Conservation (phyloP, 805 yeast genomes). For the Tanozyma kutaoensis region DNA sequence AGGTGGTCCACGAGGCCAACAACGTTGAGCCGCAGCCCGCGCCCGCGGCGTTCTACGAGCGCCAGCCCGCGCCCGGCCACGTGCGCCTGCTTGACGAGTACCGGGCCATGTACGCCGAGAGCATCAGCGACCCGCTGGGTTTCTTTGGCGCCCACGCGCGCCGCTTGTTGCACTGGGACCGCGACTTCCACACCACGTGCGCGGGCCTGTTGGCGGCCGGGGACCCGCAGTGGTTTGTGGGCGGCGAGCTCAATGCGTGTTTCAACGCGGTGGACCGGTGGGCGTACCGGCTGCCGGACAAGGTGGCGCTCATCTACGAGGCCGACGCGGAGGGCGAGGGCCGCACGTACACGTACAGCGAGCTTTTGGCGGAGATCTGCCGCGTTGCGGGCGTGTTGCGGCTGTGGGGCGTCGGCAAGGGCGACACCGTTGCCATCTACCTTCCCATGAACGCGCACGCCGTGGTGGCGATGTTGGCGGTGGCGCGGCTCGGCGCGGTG, state of each 20-base stretch:
- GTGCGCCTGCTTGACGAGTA: conserved; percentile 24
- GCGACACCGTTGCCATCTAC: conserved; percentile 94
- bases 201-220: conserved; percentile 27
- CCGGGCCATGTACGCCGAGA: conserved; percentile 46
- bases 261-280: conserved; percentile 94
- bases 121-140: conserved; percentile 64
- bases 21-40: conserved; percentile 33
- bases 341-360: conserved; percentile 68
- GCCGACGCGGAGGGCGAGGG: conserved; percentile 82
- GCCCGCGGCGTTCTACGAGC: conserved; percentile 40
- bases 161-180: conserved; percentile 67
- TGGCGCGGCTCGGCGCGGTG: conserved; percentile 86
- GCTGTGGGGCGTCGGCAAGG: conserved; percentile 80
- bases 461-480: conserved; percentile 84
- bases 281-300: conserved; percentile 78
- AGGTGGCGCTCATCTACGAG: conserved; percentile 77
- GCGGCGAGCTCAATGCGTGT: conserved; percentile 86
- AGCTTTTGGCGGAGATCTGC: conserved; percentile 72
- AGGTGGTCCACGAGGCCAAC: conserved; percentile 53
- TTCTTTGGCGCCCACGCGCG: conserved; percentile 74
- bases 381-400: conserved; percentile 75
- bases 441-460: conserved; percentile 98
- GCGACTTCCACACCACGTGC: conserved; percentile 35
- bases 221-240: conserved; percentile 77
- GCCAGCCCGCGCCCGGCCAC: conserved; percentile 51